Percentiles rank a stretch among this genome's conserved stretches.
Conservation (phyloP, 352 stramenopile genomes). For the Pythium monospermum region DNA sequence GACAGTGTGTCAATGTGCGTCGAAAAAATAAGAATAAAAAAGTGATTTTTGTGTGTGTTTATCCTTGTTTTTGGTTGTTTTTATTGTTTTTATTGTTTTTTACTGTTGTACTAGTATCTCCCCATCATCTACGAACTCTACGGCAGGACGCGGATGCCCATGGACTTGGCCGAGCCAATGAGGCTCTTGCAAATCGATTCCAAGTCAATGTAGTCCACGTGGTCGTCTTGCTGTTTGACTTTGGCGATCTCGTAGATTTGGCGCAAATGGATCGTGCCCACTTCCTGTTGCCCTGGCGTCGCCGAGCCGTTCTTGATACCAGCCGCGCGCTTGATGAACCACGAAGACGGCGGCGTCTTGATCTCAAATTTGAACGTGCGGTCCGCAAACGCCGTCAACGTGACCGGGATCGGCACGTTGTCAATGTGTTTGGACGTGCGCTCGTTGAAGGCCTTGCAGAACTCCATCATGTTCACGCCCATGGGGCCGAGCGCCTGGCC, state of each 20-base stretch:
- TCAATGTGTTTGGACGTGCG: slow-evolving; percentile 89
- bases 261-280: slow-evolving; percentile 89
- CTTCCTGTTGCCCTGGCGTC: slow-evolving; percentile 65
- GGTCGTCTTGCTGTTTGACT: slow-evolving; percentile 95
- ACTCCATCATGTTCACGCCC: slow-evolving; percentile 99
- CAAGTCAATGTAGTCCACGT: slow-evolving; percentile 91
- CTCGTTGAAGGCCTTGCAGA: slow-evolving; percentile 99
- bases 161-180: slow-evolving; percentile 90
- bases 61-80: background rate
- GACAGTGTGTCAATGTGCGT: no score
- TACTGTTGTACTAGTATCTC: background rate
- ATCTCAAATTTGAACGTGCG: slow-evolving; percentile 96
- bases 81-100: slow-evolving; percentile 4
- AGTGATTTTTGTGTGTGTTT: background rate
- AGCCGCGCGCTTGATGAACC: slow-evolving; percentile 91
- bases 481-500: slow-evolving; percentile 93
- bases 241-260: slow-evolving; percentile 98
- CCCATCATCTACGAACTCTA: slow-evolving; percentile 17
- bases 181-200: slow-evolving; percentile 91
- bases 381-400: slow-evolving; percentile 92
- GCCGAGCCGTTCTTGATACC: slow-evolving; percentile 77
- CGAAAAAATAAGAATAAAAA: no score
- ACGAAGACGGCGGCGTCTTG: slow-evolving; percentile 93
- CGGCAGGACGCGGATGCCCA: slow-evolving; percentile 85
- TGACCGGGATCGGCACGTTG: slow-evolving; percentile 91